Evolutionary conservation across 2,329 filamentous ascomycete genomes (phyloP).

Genomic region (Aspergillus ustus): DNA sequence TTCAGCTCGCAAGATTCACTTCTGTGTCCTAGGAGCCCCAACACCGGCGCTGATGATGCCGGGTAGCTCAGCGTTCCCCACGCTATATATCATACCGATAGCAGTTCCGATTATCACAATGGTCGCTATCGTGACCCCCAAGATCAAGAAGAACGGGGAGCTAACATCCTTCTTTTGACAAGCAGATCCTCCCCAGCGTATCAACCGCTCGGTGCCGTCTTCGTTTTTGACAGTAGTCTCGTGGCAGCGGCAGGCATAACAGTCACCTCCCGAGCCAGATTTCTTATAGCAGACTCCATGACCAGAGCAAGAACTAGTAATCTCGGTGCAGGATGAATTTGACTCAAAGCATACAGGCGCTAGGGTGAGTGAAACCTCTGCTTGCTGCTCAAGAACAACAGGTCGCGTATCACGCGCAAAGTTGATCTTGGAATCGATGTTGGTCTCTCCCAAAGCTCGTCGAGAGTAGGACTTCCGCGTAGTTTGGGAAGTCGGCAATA

Average conservation of each 20-base stretch:
- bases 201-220: slow-evolving; percentile 61
- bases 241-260: slow-evolving; percentile 79
- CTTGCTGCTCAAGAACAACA: background rate
- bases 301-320: slow-evolving; percentile 79
- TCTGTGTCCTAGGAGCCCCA: slow-evolving; percentile 64
- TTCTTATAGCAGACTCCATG: slow-evolving; percentile 78
- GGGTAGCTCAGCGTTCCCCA: slow-evolving; percentile 86
- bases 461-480: background rate
- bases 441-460: background rate
- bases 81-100: slow-evolving; percentile 77
- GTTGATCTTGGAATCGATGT: slow-evolving; percentile 9
- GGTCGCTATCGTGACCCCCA: slow-evolving; percentile 72
- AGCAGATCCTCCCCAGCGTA: slow-evolving; percentile 79
- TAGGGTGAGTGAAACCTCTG: slow-evolving; percentile 50
- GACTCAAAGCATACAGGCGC: slow-evolving; percentile 78
- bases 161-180: slow-evolving; percentile 94
- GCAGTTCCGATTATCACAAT: slow-evolving; percentile 70
- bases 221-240: slow-evolving; percentile 57
- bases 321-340: slow-evolving; percentile 67
- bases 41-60: slow-evolving; percentile 97
- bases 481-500: slow-evolving; percentile 49
- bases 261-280: slow-evolving; percentile 60
- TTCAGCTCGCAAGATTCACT: slow-evolving; percentile 27
- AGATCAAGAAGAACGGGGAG: slow-evolving; percentile 84
- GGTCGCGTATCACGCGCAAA: background rate